Conservation (phyloP, 306 rosid genomes). For the Dryas octopetala region DNA sequence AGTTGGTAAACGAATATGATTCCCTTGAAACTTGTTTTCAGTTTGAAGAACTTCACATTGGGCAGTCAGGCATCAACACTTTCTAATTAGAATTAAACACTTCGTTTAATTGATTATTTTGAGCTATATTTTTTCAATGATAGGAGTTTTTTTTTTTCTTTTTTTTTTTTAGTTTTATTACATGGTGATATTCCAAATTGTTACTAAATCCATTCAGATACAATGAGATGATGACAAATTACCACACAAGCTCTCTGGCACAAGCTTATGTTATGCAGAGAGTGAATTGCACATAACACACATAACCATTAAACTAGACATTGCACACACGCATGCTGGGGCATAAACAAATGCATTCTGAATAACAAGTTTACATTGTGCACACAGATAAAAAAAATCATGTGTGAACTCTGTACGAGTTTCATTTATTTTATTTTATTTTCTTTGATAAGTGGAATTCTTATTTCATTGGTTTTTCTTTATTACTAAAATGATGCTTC, state of each 20-base stretch:
- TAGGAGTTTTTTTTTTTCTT: too few species aligned
- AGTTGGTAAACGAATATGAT: slow-evolving; percentile 27
- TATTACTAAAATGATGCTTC: background rate
- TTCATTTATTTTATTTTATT: background rate
- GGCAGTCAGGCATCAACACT: slow-evolving; percentile 46
- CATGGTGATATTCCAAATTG: background rate
- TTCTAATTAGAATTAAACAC: too few species aligned
- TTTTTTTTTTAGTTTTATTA: background rate
- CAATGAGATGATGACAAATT: background rate
- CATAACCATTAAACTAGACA: background rate
- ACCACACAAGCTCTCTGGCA: too few species aligned
- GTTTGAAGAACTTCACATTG: slow-evolving; percentile 68
- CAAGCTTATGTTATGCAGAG: background rate
- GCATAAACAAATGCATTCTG: background rate
- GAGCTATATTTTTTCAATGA: background rate
- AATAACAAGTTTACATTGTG: background rate
- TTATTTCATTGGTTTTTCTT: background rate
- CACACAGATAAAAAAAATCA: background rate
- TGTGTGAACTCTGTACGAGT: background rate
- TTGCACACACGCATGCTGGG: background rate
- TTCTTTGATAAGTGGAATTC: background rate
- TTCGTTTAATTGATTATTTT: too few species aligned
- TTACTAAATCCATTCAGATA: background rate
- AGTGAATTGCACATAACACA: background rate
- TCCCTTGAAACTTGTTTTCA: slow-evolving; percentile 26